Evolutionary conservation across 495 filamentous ascomycete genomes (phyloP), one percentile per base, ranked within the genome.

Genomic region (Achaetomiella virescens): DNA sequence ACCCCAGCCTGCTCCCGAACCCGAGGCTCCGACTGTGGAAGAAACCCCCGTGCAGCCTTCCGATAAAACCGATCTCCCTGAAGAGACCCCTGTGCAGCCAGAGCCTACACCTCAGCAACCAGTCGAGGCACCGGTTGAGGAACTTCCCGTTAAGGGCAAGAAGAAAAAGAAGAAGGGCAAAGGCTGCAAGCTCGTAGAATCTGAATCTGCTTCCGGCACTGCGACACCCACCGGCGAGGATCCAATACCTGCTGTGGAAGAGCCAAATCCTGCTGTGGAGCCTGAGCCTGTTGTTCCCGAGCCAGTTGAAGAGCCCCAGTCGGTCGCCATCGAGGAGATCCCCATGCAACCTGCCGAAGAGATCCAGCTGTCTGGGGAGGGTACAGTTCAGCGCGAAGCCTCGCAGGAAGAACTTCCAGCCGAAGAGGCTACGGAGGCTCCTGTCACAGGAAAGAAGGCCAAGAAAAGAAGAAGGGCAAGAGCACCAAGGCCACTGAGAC

Each of bases 141-240:
- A 51, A 2, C 5, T 40, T 0, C 35, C 48, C 2, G 36, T n/a
- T 24, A 42, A 51, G 24, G 18, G 17, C 29, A 48, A 48, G 35
- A 54, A 54, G 42, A 53, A 53, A 18, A 67, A 65, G 55, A 68
- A 66, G 60, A 64, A 60, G 42, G 51, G 57, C 36, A 67, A 66
- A 45, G 63, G 49, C 12, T 52, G 52, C 21, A 60, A 72, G 40
- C 21, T 55, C 9, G 62, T 54, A 0, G 60, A 57, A n/a, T 59
- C 43, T 12, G 60, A 66, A 43, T 44, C 59, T 54, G 53, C 42
- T 31, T 62, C 68, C 38, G 60, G 29, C 6, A 37, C 11, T 29
- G 60, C 60, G 45, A 69, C 54, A 12, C 58, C 60, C 33, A 61
- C 6, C 24, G 61, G 43, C 14, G 59, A 72, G 35, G 68, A 58